Evolutionary conservation across 2,329 filamentous ascomycete species (phyloP), one percentile per base, ranked within the genome.

Genomic region (Aaosphaeria arxii): DNA sequence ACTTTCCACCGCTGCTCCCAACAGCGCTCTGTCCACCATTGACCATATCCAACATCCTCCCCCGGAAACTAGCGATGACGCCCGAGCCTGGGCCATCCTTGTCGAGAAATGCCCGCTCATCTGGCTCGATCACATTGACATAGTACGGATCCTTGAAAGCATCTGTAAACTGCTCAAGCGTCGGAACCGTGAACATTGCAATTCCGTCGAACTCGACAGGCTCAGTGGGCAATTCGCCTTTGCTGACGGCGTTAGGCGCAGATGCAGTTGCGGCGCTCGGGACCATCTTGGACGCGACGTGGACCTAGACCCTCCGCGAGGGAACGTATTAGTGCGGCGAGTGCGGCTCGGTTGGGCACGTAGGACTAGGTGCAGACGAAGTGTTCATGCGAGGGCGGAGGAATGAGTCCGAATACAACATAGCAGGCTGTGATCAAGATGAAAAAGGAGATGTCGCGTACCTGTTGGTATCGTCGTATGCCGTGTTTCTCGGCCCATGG

Each of bases 401-500:
- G 11, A 36, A 31, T 4, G 40, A n/a, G 11, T 41, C 9, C 11
- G 9, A 41, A 17, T 41, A n/a, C 39, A 11, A 41, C 11, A 28
- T 30, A 41, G 33, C 33, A 36, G 28, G 41, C 41, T 44, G 7
- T 35, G 29, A 24, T 24, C 17, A 24, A 24, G 17, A 24, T 24
- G 11, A n/a, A n/a, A 36, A 36, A 36, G 33, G 33, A 13, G 29
- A 45, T 29, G 38, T 24, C n/a, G 33, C 30, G 13, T 49, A 67
- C 61, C 59, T 71, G 68, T 7, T 66, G 61, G 50, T 70, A 71
- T 7, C 58, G 61, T 29, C 56, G 42, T 35, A 70, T 59, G 4
- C 64, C 64, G 48, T 70, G 61, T 51, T 68, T 66, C 49, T 62
- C 48, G 7, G 62, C 62, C 67, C 67, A 71, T 0, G 67, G 62